Evolutionary conservation across 192 early-diverging fungal species (phyloP).

Genomic region (Coemansia guatemalensis): DNA sequence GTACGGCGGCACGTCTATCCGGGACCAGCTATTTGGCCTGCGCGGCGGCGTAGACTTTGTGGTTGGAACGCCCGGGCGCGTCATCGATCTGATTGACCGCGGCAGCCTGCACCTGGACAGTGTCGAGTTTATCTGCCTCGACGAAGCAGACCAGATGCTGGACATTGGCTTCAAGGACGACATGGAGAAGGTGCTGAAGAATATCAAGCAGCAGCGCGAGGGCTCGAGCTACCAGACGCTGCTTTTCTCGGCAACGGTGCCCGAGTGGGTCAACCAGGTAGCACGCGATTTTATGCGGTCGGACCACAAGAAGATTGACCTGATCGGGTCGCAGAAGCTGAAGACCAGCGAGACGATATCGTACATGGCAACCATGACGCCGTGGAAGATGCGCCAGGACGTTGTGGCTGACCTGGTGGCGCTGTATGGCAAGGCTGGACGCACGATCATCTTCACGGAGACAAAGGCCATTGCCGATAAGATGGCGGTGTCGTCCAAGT

Average conservation of each 20-base stretch:
- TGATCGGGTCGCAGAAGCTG: conserved; percentile 82
- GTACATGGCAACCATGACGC: conserved; percentile 82
- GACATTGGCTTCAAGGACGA: conserved; percentile 96
- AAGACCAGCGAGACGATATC: conserved; percentile 87
- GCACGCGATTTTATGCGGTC: conserved; percentile 66
- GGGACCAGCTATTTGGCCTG: conserved; percentile 80
- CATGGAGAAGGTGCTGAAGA: conserved; percentile 85
- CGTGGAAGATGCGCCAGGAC: conserved; percentile 87
- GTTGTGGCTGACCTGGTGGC: conserved; percentile 93
- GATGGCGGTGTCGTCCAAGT: conserved; percentile 72
- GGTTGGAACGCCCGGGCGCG: conserved; percentile 93
- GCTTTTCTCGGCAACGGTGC: conserved; percentile 96
- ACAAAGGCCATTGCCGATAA: conserved; percentile 91
- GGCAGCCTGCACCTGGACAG: conserved; percentile 70
- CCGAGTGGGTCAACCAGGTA: conserved; percentile 68
- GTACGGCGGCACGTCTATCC: conserved; percentile 89
- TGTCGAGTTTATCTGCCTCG: conserved; percentile 78
- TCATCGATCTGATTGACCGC: conserved; percentile 75
- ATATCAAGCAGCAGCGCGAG: conserved; percentile 78
- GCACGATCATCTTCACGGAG: conserved; percentile 93
- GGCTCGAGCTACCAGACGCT: conserved; percentile 72
- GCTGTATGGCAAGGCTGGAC: conserved; percentile 79
- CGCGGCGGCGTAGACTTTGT: conserved; percentile 83
- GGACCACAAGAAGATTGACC: conserved; percentile 74
- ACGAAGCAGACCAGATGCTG: conserved; percentile 95